Conservation (phyloP, 2,329 filamentous ascomycete species). For the Fusarium buharicum region DNA sequence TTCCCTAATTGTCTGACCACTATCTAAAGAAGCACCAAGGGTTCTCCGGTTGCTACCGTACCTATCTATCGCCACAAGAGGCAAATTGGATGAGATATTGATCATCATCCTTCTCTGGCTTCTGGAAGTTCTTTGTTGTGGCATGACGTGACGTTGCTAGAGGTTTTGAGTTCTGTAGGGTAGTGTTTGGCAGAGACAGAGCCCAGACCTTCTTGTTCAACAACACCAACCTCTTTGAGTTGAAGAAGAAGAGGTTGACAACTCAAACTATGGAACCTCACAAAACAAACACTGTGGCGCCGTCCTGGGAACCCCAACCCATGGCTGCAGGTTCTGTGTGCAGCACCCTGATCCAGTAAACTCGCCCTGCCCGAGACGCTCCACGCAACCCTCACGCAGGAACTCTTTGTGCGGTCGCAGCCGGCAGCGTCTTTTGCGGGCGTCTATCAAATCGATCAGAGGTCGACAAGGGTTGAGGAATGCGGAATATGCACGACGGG, state of each 20-base stretch:
- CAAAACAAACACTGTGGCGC: constrained; percentile 25
- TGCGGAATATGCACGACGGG: constrained; percentile 1
- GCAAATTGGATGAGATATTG: constrained; percentile 19
- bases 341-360: constrained; percentile 8
- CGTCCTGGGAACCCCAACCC: constrained; percentile 12
- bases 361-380: constrained; percentile 33
- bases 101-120: constrained; percentile 20
- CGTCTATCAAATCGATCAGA: constrained; percentile 19
- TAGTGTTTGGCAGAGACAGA: constrained; percentile 22
- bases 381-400: constrained; percentile 40
- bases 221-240: constrained; percentile 18
- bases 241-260: constrained; percentile 24
- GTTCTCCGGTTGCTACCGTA: neutral
- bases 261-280: constrained; percentile 5
- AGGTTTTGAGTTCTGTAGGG: constrained; percentile 16
- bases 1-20: constrained; percentile 29
- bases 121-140: constrained; percentile 33
- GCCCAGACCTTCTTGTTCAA: constrained; percentile 11
- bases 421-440: constrained; percentile 11
- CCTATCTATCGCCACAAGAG: constrained; percentile 30
- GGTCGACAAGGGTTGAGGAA: neutral
- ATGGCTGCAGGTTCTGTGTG: constrained; percentile 25
- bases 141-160: constrained; percentile 8
- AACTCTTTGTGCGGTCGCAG: constrained; percentile 35
- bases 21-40: constrained; percentile 13